These are phyloP conservation scores for Elaphomyces granulatus DNA, from an alignment of 495 filamentous ascomycete genomes.

Conservation along the genomic window DNA sequence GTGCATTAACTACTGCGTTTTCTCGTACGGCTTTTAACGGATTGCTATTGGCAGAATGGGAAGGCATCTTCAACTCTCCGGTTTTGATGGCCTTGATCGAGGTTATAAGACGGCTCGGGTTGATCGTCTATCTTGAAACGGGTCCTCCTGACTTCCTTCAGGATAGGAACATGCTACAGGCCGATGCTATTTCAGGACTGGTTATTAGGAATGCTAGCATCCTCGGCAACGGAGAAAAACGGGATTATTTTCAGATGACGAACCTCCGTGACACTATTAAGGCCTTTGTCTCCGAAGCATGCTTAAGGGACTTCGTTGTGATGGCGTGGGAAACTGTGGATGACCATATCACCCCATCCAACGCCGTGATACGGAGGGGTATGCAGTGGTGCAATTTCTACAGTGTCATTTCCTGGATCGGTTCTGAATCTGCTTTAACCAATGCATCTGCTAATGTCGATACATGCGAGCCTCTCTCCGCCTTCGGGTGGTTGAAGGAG, in stretches of 20 bases:
- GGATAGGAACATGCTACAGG: constrained; percentile 24
- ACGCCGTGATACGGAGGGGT: constrained; percentile 38
- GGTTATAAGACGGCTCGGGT: constrained; percentile 20
- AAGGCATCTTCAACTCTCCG: constrained; percentile 17
- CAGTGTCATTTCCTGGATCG: constrained; percentile 39
- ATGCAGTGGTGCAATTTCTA: constrained; percentile 44
- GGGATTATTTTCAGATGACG: constrained; percentile 36
- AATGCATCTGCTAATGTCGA: constrained; percentile 25
- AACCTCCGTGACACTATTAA: constrained; percentile 32
- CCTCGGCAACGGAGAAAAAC: constrained; percentile 28
- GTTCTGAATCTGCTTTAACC: constrained; percentile 25
- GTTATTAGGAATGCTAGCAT: constrained; percentile 38
- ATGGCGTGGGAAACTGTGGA: constrained; percentile 42
- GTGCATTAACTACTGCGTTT: constrained; percentile 17
- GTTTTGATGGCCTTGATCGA: constrained; percentile 25
- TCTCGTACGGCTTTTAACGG: constrained; percentile 27
- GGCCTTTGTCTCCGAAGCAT: constrained; percentile 40
- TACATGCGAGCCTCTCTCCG: constrained; percentile 31
- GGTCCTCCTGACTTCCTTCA: constrained; percentile 33
- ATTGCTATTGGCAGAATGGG: constrained; percentile 37
- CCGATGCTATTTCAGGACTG: constrained; percentile 24
- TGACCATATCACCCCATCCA: constrained; percentile 29
- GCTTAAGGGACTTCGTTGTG: constrained; percentile 32
- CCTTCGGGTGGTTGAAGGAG: constrained; percentile 45
- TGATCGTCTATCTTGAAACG: constrained; percentile 38